Evolutionary conservation across 2,329 filamentous ascomycete genomes (phyloP).

Genomic region (Lanzia echinophila): DNA sequence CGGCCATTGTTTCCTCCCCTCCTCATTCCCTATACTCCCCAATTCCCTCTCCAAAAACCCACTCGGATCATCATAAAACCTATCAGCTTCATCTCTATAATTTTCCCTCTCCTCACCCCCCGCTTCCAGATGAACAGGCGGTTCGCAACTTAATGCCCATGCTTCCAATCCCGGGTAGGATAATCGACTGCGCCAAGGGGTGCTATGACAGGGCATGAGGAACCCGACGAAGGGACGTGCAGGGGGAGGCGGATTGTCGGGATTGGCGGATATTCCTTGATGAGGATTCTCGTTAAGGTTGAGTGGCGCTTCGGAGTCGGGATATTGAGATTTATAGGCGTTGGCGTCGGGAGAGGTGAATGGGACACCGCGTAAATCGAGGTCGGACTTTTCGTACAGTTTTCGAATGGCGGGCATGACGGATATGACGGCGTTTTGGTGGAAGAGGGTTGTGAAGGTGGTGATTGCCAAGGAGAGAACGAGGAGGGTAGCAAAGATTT

Average conservation of each 20-base stretch:
- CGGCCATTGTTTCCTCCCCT: constrained; percentile 19
- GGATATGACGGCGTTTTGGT: constrained; percentile 73
- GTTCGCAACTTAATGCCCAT: constrained; percentile 85
- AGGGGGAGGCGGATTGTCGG: too few species aligned
- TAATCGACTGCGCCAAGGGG: constrained; percentile 87
- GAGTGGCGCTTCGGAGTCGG: background rate
- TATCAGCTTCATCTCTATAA: constrained; percentile 86
- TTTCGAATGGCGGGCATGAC: constrained; percentile 70
- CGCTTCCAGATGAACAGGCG: constrained; percentile 57
- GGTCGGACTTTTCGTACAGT: constrained; percentile 57
- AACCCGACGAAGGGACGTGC: constrained; percentile 62
- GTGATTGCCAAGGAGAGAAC: constrained; percentile 64
- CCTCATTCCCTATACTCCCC: background rate
- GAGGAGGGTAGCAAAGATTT: constrained; percentile 51
- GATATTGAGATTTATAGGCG: constrained; percentile 5
- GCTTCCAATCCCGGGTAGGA: constrained; percentile 68
- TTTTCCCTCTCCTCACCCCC: constrained; percentile 50
- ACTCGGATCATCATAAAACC: constrained; percentile 68
- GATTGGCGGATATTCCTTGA: background rate
- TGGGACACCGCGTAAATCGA: constrained; percentile 33
- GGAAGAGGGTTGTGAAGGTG: constrained; percentile 65
- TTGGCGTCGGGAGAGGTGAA: constrained; percentile 20
- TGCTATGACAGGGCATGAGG: constrained; percentile 92
- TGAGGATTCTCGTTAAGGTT: background rate
- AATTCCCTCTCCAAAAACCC: constrained; percentile 44